Evolutionary conservation across 192 early-diverging fungal genomes (phyloP), one percentile per base, ranked within the genome.

Genomic region (Coemansia pectinata): DNA sequence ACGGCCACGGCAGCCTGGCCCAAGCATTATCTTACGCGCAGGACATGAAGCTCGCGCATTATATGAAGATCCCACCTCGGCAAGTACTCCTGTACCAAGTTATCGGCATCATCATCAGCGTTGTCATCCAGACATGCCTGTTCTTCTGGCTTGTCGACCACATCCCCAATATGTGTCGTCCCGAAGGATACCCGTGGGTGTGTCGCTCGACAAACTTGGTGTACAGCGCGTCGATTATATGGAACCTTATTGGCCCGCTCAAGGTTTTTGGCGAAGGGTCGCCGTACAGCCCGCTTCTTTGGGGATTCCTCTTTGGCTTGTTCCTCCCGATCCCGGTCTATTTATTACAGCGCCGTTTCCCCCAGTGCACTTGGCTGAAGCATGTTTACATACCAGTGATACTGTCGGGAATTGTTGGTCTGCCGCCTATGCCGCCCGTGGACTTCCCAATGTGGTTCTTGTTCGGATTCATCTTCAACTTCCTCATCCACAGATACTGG

Each of bases 11-110:
- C 33, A 86, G 88, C 38, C 77, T 93, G 66, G 72, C 84, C 17
- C 95, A 98, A 73, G 90, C 89, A 33, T 67, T 96, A 34, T 83
- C 85, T 5, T 90, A 95, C n/a, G 75, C 81, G 0, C 76, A 78
- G 53, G 92, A 93, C 65, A 79, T 92, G 66, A 93, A 92, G 72
- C 80, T 93, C 7, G 92, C 89, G 4, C 90, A 91, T 65, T 93
- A 93, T 66, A 90, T 92, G 88, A 93, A 93, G 78, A 85, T 93
- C 5, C 89, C 93, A 55, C 95, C 95, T 14, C 84, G 91, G 40
- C 84, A 90, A 27, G 90, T 96, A 83, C 89, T 96, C 40, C 65
- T 83, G 33, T 89, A 88, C 74, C 94, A 96, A 71, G 74, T 88
- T 11, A 59, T 82, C 17, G 91, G 92, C 17, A 94, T 91, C 1